These are phyloP conservation scores for Fusarium agapanthi DNA, from an alignment of 2,329 filamentous ascomycete species.

Conservation along the genomic window DNA sequence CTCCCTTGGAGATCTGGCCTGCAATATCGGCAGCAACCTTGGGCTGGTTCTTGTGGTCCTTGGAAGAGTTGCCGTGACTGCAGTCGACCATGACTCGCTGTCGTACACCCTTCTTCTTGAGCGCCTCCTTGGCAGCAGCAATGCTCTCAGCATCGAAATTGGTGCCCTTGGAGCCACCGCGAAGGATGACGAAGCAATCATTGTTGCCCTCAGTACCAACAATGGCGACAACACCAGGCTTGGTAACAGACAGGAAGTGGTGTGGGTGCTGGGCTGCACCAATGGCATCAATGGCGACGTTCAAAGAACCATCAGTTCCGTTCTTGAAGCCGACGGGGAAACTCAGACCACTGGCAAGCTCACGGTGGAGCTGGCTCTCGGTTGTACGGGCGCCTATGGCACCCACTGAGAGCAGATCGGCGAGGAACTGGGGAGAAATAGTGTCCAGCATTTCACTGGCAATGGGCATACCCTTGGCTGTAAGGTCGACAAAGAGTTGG, in stretches of 20 bases:
- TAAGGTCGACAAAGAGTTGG: constrained; percentile 93
- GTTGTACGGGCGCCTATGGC: constrained; percentile 97
- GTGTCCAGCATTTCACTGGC: constrained; percentile 98
- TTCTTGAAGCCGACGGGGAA: constrained; percentile 99
- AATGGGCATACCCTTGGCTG: constrained; percentile 91
- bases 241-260: constrained; percentile 97
- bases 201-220: constrained; percentile 95
- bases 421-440: constrained; percentile 95
- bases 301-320: constrained; percentile 89
- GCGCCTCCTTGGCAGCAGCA: constrained; percentile 79
- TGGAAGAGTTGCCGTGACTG: constrained; percentile 94
- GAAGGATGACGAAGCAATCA: constrained; percentile 95
- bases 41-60: constrained; percentile 97
- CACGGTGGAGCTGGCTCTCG: constrained; percentile 93
- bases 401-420: constrained; percentile 89
- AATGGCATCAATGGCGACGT: constrained; percentile 94
- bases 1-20: constrained; percentile 84
- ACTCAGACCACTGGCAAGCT: constrained; percentile 90
- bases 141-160: constrained; percentile 93
- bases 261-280: constrained; percentile 91
- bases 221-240: constrained; percentile 93
- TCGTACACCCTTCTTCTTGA: constrained; percentile 77
- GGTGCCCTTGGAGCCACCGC: constrained; percentile 90
- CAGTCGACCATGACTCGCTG: constrained; percentile 96
- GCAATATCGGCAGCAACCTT: constrained; percentile 86